A percentile compares a stretch with the other conserved stretches of the same genome.
Conservation (phyloP, 2,329 filamentous ascomycete genomes). For the Xylariaceae sp. region DNA sequence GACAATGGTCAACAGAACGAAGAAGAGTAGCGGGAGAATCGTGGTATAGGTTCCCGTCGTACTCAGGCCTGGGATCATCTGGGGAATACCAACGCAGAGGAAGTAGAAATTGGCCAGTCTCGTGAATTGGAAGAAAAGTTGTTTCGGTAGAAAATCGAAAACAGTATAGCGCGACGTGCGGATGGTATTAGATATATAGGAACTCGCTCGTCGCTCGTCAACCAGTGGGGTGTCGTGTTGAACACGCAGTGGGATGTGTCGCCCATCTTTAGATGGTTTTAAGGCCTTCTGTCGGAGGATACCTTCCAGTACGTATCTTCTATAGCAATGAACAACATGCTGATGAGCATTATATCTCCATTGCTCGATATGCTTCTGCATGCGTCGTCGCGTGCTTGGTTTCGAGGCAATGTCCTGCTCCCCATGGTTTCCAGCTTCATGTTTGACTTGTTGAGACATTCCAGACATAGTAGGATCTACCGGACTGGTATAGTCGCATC, state of each 20-base stretch:
- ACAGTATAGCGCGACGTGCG: conserved; percentile 79
- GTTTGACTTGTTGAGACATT: conserved; percentile 4
- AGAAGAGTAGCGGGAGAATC: conserved; percentile 68
- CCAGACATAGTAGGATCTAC: conserved; percentile 16
- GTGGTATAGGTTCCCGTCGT: conserved; percentile 74
- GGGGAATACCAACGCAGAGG: conserved; percentile 75
- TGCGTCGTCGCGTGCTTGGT: too few species aligned
- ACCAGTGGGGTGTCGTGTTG: conserved; percentile 36
- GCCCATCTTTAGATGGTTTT: conserved; percentile 68
- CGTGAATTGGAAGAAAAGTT: conserved; percentile 80
- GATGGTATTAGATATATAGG: conserved; percentile 60
- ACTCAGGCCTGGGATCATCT: conserved; percentile 74
- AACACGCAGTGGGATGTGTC: conserved; percentile 40
- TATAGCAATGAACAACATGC: conserved; percentile 27
- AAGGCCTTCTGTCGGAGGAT: conserved; percentile 64
- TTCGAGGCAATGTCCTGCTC: too few species aligned
- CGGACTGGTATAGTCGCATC: conserved; percentile 9
- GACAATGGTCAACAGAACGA: conserved; percentile 72
- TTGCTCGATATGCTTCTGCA: too few species aligned
- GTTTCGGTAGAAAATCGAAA: conserved; percentile 81
- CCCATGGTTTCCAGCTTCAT: too few species aligned
- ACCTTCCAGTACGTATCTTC: conserved; percentile 38
- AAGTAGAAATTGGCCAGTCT: conserved; percentile 87
- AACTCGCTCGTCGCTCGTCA: conserved; percentile 45
- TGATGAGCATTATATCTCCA: conserved; percentile 5